Evolutionary conservation across 257 asterid species (phyloP).

Genomic region (Salvia rosmarinus): DNA sequence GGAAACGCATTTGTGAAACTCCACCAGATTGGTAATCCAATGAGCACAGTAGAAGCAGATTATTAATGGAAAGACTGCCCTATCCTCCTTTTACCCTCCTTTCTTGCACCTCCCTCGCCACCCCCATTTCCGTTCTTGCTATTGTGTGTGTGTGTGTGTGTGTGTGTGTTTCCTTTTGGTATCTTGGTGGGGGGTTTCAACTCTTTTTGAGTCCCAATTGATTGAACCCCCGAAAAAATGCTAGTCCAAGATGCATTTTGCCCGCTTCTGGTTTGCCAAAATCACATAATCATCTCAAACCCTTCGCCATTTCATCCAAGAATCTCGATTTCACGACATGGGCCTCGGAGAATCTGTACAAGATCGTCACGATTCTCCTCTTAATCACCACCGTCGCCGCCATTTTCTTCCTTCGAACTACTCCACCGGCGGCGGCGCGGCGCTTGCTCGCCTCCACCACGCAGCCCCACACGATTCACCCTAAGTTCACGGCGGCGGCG

Average conservation of each 20-base stretch:
- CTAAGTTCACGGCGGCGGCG: too few relatives aligned
- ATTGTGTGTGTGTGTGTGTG: too few relatives aligned
- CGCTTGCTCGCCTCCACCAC: conserved; percentile 81
- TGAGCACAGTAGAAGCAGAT: too few relatives aligned
- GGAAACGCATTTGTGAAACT: too few relatives aligned
- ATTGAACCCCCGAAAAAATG: conserved; percentile 49
- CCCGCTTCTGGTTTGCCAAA: conserved; percentile 55
- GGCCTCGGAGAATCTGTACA: conserved; percentile 76
- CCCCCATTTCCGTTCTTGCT: neutral
- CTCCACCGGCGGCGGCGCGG: conserved; percentile 63
- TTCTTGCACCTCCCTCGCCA: neutral
- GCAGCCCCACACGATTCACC: conserved; percentile 65
- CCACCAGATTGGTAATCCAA: too few relatives aligned
- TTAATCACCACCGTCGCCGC: conserved; percentile 75
- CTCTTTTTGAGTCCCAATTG: conserved; percentile 16
- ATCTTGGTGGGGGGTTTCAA: conserved; percentile 23
- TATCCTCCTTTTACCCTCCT: too few relatives aligned
- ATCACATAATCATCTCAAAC: conserved; percentile 37
- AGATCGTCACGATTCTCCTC: conserved; percentile 52
- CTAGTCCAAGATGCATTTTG: conserved; percentile 77
- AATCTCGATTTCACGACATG: conserved; percentile 68
- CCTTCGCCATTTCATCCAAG: conserved; percentile 47
- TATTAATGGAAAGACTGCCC: too few relatives aligned
- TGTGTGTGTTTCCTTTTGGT: conserved; percentile 1
- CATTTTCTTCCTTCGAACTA: conserved; percentile 74